A percentile compares a stretch with the other conserved stretches of the same genome.
These are phyloP conservation scores for Dothideomycetes sp. DNA, from an alignment of 2,329 filamentous ascomycete genomes.

Conservation along the genomic window DNA sequence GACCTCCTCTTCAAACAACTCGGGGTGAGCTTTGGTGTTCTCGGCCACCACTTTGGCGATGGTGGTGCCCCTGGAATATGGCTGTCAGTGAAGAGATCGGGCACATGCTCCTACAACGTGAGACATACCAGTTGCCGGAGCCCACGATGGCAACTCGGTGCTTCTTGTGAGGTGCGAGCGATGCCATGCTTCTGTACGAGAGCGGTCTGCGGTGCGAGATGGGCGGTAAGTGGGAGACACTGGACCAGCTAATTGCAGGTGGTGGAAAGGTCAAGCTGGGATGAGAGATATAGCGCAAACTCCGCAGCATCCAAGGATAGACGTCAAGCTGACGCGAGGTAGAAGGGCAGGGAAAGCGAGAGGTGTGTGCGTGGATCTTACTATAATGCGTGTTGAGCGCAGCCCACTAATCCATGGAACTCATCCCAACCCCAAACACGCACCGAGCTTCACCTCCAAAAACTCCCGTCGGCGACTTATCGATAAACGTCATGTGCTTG, in stretches of 20 bases:
- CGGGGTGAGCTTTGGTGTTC: constrained; percentile 66
- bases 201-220: not conserved
- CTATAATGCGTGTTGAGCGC: not conserved
- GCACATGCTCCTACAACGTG: not conserved
- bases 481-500: not conserved
- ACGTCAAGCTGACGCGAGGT: not conserved
- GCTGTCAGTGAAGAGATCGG: not conserved
- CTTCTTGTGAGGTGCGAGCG: constrained; percentile 50
- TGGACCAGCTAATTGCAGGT: not conserved
- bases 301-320: not conserved
- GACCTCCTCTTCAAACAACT: constrained; percentile 77
- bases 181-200: constrained; percentile 28
- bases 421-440: not conserved
- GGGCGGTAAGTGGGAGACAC: not conserved
- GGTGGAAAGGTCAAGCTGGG: not conserved
- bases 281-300: not conserved
- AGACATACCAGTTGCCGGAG: constrained; percentile 77
- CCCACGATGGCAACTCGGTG: constrained; percentile 92
- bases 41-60: constrained; percentile 96
- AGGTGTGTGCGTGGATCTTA: not conserved
- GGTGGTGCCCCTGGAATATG: constrained; percentile 66
- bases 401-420: not conserved
- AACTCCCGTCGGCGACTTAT: no score
- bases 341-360: not conserved
- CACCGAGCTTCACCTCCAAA: not conserved